These are phyloP conservation scores for Lodderomyces orthopsilosis DNA, from an alignment of 1,139 yeast genomes.

Conservation along the genomic window DNA sequence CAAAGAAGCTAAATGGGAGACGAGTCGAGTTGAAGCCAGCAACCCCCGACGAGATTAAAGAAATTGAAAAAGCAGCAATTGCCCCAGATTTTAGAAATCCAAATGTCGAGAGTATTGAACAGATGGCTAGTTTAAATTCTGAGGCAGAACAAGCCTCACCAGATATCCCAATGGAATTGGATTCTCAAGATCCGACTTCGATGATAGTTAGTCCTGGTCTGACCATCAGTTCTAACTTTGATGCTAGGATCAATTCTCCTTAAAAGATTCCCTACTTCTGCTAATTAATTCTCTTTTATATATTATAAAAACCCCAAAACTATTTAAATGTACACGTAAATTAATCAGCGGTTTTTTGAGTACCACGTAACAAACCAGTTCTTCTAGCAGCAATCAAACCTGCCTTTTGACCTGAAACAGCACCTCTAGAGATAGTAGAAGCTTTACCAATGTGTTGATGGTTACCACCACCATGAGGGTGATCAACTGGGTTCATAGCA, in stretches of 20 bases:
- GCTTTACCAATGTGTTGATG: slow-evolving; percentile 99
- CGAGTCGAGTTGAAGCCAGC: slow-evolving; percentile 40
- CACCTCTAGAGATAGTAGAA: slow-evolving; percentile 99
- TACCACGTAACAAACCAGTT: slow-evolving; percentile 99
- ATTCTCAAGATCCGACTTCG: slow-evolving; percentile 1
- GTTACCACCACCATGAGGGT: slow-evolving; percentile 99
- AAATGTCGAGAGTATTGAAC: not conserved
- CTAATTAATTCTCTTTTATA: slow-evolving; percentile 7
- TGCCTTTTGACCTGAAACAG: slow-evolving; percentile 99
- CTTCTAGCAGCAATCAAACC: slow-evolving; percentile 99
- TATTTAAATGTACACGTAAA: slow-evolving; percentile 21
- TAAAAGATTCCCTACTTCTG: not conserved
- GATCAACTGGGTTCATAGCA: slow-evolving; percentile 99
- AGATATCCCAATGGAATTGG: not conserved
- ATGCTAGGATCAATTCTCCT: slow-evolving; percentile 3
- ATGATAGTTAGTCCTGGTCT: slow-evolving; percentile 2
- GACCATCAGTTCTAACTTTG: slow-evolving; percentile 5
- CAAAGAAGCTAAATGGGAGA: slow-evolving; percentile 28
- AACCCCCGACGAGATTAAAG: slow-evolving; percentile 42
- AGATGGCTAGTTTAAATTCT: not conserved
- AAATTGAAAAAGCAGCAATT: slow-evolving; percentile 20
- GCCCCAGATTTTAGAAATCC: not conserved
- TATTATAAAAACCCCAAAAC: slow-evolving; percentile 11
- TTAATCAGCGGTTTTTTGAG: slow-evolving; percentile 90
- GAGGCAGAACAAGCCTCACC: not conserved